Evolutionary conservation across 169 alveolate genomes (phyloP), one percentile per base, ranked within the genome.

Genomic region (Haemoproteus tartakovskyi): DNA sequence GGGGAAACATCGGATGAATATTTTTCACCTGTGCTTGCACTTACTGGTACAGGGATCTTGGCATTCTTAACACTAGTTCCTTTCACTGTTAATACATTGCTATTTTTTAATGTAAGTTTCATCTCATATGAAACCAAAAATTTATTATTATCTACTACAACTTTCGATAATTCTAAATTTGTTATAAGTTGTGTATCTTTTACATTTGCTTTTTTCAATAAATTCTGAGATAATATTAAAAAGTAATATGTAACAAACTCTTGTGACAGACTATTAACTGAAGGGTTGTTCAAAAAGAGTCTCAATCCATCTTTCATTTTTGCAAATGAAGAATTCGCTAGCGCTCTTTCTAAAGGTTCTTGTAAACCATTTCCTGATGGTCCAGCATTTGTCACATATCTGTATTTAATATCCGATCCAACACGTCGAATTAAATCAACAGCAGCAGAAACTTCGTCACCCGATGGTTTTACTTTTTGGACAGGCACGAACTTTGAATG

Each of bases 341-440:
- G 21, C 41, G 54, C 29, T 46, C 82, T 52, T 12, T 67, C 82
- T 29, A 38, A 46, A 9, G 82, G 60, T 5, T 67, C 19, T 43
- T 24, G 21, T 38, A 67, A 18, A n/a, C 82, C 82, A 3, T 22
- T 37, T 3, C 82, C 82, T 16, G 26, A 33, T 14, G 54, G 21
- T 6, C 50, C 47, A 21, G 46, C 8, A 19, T 51, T 51, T 4
- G 38, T 29, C 9, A 67, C 33, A n/a, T 11, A 22, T 21, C 82
- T 51, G 16, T 52, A 67, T 41, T 64, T 30, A 21, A 67, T 30
- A 38, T 67, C 82, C 14, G 37, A 27, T 27, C 61, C 56, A 14
- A 26, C 57, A 18, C 40, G 51, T 19, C 12, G 12, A n/a, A 67
- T 43, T 43, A 51, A 19, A 29, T 27, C 24, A 52, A 67, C 9